Base-by-base conservation (phyloP, 2,329 filamentous ascomycete genomes). In the Fusarium chaquense region DNA sequence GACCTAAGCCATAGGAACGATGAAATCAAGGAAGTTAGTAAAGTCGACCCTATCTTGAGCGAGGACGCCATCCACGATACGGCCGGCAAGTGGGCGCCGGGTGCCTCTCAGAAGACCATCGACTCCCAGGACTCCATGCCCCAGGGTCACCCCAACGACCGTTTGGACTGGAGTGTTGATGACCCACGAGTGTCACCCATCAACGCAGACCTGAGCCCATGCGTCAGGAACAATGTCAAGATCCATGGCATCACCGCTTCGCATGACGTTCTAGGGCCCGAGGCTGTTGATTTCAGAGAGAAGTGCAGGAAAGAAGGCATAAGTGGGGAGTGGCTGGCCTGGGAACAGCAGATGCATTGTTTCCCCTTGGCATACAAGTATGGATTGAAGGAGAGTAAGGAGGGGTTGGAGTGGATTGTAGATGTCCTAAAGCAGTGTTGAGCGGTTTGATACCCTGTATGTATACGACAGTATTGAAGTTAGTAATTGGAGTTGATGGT, bases 311-410 rank as follows among this genome's bases (percentile, higher is more conserved):
- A 82, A 44, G 72, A 77, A 20, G 80, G 81, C 0, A 80, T 89
- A 0, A 50, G 75, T 3, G 87, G 87, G 0, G 78, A 85, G 58
- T 89, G 87, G 87, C 68, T 89, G 41, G 78, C 86, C 12, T 89
- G 87, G 87, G 82, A 86, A 20, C 83, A 83, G 20, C 85, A 88
- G 76, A 89, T 89, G 84, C 87, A 89, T 74, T 87, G 85, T 62
- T 89, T 88, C 54, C 81, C 85, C 2, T 74, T 89, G 36, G 82
- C 84, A 2, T 83, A 81, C 46, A 76, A 79, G 3, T 87, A 85
- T 66, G 80, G 81, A 1, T 38, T 88, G 28, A 76, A 73, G 6
- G 86, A 88, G 68, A 81, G 83, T 3, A 80, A 68, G 20, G 54
- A 72, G 22, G 73, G 65, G 0, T 6, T 75, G 24, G 55, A 68